Evolutionary conservation across 2,329 filamentous ascomycete genomes (phyloP).

Genomic region (Aspergillus persii): DNA sequence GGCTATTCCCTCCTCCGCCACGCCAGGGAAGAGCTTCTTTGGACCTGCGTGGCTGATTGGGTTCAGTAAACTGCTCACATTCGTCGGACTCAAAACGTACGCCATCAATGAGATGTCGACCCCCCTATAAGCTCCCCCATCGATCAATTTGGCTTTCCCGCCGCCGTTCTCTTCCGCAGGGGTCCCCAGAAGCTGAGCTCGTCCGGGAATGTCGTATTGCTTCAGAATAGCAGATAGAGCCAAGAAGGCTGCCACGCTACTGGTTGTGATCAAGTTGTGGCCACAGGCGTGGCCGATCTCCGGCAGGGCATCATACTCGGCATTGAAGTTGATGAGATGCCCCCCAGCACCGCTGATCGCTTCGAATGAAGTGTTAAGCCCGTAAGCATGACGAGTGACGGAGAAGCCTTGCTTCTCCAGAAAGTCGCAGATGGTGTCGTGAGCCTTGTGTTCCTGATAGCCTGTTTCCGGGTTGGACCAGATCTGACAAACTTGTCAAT

Average conservation of each 20-base stretch:
- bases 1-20: slow-evolving; percentile 22
- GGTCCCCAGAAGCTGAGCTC: slow-evolving; percentile 37
- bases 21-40: slow-evolving; percentile 25
- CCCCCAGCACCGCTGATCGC: slow-evolving; percentile 44
- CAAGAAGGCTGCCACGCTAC: slow-evolving; percentile 39
- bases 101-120: slow-evolving; percentile 47
- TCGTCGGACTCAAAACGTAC: slow-evolving; percentile 20
- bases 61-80: not conserved
- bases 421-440: slow-evolving; percentile 49
- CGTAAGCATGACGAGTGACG: slow-evolving; percentile 52
- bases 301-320: slow-evolving; percentile 45
- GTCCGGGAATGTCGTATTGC: slow-evolving; percentile 38
- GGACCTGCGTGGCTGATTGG: slow-evolving; percentile 24
- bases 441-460: slow-evolving; percentile 53
- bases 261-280: slow-evolving; percentile 40
- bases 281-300: slow-evolving; percentile 43
- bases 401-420: slow-evolving; percentile 46
- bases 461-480: slow-evolving; percentile 52
- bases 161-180: slow-evolving; percentile 41
- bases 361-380: slow-evolving; percentile 53
- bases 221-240: slow-evolving; percentile 48
- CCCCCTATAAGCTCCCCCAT: slow-evolving; percentile 43
- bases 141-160: slow-evolving; percentile 42
- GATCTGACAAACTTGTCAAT: slow-evolving; percentile 29
- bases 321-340: slow-evolving; percentile 37